Base-by-base conservation (phyloP, 257 asterid genomes). In the Gentiana dahurica region DNA sequence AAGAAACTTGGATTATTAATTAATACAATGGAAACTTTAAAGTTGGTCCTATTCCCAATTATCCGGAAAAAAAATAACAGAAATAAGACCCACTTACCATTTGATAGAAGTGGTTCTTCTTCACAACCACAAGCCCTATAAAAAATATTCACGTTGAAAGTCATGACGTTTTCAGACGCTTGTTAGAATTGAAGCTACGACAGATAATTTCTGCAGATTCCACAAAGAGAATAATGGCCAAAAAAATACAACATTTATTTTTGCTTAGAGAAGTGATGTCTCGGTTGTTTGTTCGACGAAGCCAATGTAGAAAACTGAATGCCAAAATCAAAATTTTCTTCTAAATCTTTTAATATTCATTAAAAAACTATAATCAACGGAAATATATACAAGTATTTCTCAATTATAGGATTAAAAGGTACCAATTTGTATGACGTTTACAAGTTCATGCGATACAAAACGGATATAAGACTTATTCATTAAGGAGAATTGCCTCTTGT, bases 111-210 rank as follows among this genome's bases (percentile, higher is more conserved):
- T 69, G 95, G 87, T 65, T 83, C 90, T 52, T 72, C 77, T 64
- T 78, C 81, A 46, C 75, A 73, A 37, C 94, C 88, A 33, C 90
- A 77, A 54, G 93, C 91, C 76, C 98, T 92, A 78, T 9, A 56
- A 44, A 53, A 39, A 41, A 15, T 8, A 36, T 4, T 34, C 41
- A 50, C 11, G 43, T 24, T 24, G 43, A 60, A 62, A 35, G 3
- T 35, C 59, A 61, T 33, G 55, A 45, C 50, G 43, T 36, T 45
- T 34, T 9, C 43, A 32, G 46, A 41, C 53, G 4, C 35, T 8
- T 49, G 15, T 24, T 5, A 43, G 35, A 3, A 12, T 13, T 38
- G 4, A 37, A 38, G 51, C 65, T 44, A 52, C 34, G 11, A 54
- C 2, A 33, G 46, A 47, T 38, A 41, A 35, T 37, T 37, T 15